Base-by-base conservation (phyloP, 2,329 filamentous ascomycete species). In the Exophiala mesophila region DNA sequence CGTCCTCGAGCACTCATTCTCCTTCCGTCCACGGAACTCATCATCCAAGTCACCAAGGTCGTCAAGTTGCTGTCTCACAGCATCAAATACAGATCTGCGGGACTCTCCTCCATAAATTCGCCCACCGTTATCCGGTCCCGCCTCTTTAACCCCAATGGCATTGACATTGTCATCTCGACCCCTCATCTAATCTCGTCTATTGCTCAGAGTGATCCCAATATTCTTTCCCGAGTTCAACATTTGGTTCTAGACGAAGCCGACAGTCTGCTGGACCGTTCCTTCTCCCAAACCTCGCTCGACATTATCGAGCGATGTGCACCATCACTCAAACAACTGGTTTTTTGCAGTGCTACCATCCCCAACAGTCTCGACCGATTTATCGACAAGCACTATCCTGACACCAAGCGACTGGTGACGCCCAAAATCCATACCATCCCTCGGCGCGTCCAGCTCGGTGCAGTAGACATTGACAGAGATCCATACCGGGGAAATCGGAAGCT, bases 291-390 rank as follows among this genome's bases (percentile, higher is more conserved):
- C 17, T 97, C 92, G 0, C 84, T 79, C 8, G 76, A 78, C 41
- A 86, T 98, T 53, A 76, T 98, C 51, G 86, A 94, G 58, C 83
- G 85, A 45, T 78, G 83, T 1, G 76, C 80, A 5, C 88, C 90
- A 0, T 92, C 88, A 1, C 68, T 97, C 34, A 79, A 87, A 59
- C 86, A 95, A 61, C 74, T 98, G 17, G 75, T 98, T 34, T 78
- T 97, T 52, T 98, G 92, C 71, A 97, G 90, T 3, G 92, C 92
- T 38, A 98, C 92, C 4, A 97, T 98, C 49, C 92, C 94, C 2
- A 80, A 83, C 52, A 86, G 85, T 55, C 77, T 98, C 13, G 92
- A 98, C 68, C 82, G 78, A 53, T 88, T 85, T 62, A 76, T 98
- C n/a, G 78, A 79, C 39, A 78, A 80, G 49, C 82, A 82, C 50